Base-by-base conservation (phyloP, 1,284 basidiomycete genomes). In the Malassezia dermatis region DNA sequence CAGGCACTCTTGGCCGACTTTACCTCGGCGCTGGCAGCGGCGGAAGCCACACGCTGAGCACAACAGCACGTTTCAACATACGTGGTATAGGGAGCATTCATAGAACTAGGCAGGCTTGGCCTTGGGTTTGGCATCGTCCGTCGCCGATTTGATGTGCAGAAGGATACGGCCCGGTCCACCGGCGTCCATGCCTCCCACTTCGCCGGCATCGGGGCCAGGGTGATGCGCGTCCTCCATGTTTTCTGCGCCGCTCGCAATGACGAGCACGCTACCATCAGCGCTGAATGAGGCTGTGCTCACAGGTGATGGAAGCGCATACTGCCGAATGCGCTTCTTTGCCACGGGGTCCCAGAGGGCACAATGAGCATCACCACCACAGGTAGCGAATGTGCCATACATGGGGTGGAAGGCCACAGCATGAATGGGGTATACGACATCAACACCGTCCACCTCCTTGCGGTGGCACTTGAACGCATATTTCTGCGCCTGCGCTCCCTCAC, bases 381-480 rank as follows among this genome's bases (percentile, higher is more conserved):
- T 90, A 0, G 88, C 89, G 70, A 98, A 96, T 0, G 93, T 95
- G 72, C 90, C 93, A 77, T 86, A 86, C 17, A 86, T 54, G 26
- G 27, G 35, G 8, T 51, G 52, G 78, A 96, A 98, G 0, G 88
- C 88, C 28, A 99, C 80, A 0, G 86, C 83, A 69, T 96, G 94
- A 61, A 98, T 91, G 0, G 93, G 90, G 83, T 89, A 98, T n/a
- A 96, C 90, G 61, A 90, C 87, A 73, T 99, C 94, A n/a, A 87
- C 85, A 32, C 86, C 87, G 45, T 88, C 84, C 4, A 90, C 83
- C 1, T 86, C 84, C 71, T 89, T 85, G 17, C 93, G 81, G 71
- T 99, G 93, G 65, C 91, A 95, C 73, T 96, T 91, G 82, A 96
- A 99, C 2, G 94, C 94, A 74, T 98, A 99, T 76, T 95, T 95